Conservation (phyloP, 1,284 basidiomycete species). For the Moniliophthora roreri region DNA sequence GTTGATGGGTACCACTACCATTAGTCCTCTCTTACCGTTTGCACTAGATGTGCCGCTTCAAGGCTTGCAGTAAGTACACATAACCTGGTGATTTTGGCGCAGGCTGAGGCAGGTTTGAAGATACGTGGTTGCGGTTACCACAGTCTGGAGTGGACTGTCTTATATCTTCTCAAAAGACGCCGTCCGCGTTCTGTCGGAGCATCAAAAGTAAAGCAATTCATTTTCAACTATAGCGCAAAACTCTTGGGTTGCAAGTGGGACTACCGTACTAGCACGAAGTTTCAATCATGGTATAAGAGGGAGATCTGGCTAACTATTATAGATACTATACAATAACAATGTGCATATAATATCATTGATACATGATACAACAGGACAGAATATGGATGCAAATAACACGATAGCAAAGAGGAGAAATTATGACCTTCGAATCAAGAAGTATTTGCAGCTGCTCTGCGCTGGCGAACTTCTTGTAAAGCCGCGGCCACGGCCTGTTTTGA, state of each 20-base stretch:
- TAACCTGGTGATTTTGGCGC: too few relatives aligned
- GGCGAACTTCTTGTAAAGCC: slow-evolving; percentile 71
- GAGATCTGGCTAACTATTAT: background rate
- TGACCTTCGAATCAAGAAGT: slow-evolving; percentile 13
- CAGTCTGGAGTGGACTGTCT: slow-evolving; percentile 89
- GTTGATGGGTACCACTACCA: slow-evolving; percentile 86
- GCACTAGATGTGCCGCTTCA: slow-evolving; percentile 58
- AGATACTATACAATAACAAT: slow-evolving; percentile 1
- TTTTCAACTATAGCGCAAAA: background rate
- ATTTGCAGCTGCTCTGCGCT: slow-evolving; percentile 34
- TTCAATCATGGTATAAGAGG: too few relatives aligned
- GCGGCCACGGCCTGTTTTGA: slow-evolving; percentile 60
- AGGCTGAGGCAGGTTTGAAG: too few relatives aligned
- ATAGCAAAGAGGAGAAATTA: slow-evolving; percentile 12
- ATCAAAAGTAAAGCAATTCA: slow-evolving; percentile 23
- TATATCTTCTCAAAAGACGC: slow-evolving; percentile 80
- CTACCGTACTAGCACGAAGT: too few relatives aligned
- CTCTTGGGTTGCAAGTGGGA: too few relatives aligned
- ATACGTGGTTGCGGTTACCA: slow-evolving; percentile 85
- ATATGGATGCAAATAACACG: slow-evolving; percentile 18
- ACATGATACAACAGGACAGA: slow-evolving; percentile 8
- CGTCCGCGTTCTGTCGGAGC: slow-evolving; percentile 54
- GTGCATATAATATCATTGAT: slow-evolving; percentile 19
- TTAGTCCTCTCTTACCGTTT: slow-evolving; percentile 77
- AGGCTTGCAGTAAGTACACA: slow-evolving; percentile 40